Base-by-base conservation (phyloP, 768 basidiomycete genomes). In the Podaxis pistillaris region DNA sequence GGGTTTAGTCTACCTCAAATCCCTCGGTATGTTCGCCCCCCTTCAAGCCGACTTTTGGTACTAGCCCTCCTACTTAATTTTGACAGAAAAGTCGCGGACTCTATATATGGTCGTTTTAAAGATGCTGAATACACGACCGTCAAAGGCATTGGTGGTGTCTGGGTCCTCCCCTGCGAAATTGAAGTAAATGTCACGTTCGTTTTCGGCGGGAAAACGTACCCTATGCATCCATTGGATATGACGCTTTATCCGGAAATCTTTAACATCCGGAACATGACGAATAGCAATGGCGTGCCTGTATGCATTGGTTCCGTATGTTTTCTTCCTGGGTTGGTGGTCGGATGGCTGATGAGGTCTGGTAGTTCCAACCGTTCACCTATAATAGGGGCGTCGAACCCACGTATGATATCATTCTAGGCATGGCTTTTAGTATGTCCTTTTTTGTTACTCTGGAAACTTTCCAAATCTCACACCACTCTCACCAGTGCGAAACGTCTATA, bases 21-120 rank as follows among this genome's bases (percentile, higher is more conserved):
- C 38, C 88, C 88, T 8, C 86, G 89, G 33, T 76, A 79, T n/a
- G 80, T 92, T 64, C 33, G 7, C 9, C 8, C 17, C 44, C 15
- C 8, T 19, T n/a, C 6, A 17, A 19, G 44, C 17, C 6, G 19
- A 33, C 7, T 0, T 46, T n/a, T 46, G 44, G 5, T 46, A 17
- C n/a, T 8, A 9, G 19, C n/a, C 9, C 19, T n/a, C 13, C 44
- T 41, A 41, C 19, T 46, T 7, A 15, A 46, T n/a, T 46, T 17
- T 7, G 44, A 19, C n/a, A 46, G 49, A 13, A 28, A n/a, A 8
- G 49, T 50, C 24, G 84, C 90, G 4, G 89, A 93, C 66, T 88
- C 88, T 19, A 91, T 93, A 64, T 93, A 93, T 68, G 88, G 91
- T 11, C 84, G 89, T 41, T 88, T 93, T 9, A 83, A 81, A 60